These are phyloP conservation scores for Paramecium caudatum DNA, from an alignment of 73 alveolate genomes.

Conservation along the genomic window DNA sequence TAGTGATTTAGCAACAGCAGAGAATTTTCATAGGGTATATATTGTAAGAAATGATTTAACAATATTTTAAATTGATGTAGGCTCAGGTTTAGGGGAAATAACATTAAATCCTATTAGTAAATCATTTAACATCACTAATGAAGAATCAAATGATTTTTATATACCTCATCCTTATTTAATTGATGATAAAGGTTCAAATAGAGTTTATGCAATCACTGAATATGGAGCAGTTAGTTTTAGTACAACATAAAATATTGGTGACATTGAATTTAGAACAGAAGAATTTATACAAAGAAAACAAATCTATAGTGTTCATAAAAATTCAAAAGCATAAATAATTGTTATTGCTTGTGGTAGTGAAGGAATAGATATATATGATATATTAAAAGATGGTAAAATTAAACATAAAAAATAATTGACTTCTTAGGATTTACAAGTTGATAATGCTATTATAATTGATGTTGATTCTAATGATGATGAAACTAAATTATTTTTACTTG, in stretches of 20 bases:
- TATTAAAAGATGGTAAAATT: neutral
- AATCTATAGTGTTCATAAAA: neutral
- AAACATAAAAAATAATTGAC: neutral
- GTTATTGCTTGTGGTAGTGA: slow-evolving; percentile 29
- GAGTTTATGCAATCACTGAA: slow-evolving; percentile 40
- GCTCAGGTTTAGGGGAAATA: neutral
- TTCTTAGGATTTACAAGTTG: neutral
- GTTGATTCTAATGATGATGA: slow-evolving; percentile 33
- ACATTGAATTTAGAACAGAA: neutral
- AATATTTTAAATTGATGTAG: slow-evolving; percentile 7
- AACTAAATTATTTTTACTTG: neutral
- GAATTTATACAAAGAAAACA: neutral
- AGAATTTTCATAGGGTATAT: neutral
- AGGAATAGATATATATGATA: slow-evolving; percentile 46
- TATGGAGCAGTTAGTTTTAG: slow-evolving; percentile 43
- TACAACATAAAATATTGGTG: neutral
- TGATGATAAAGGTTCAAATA: slow-evolving; percentile 58
- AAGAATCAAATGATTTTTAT: neutral
- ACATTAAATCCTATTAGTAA: neutral
- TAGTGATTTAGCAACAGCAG: slow-evolving; percentile 55
- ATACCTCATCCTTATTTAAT: slow-evolving; percentile 28
- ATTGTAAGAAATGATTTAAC: slow-evolving; percentile 54
- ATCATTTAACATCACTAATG: neutral
- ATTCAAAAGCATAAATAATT: neutral
- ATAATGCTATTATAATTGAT: slow-evolving; percentile 25